Conservation (phyloP, 2,329 filamentous ascomycete species). For the Penicillium sp. region DNA sequence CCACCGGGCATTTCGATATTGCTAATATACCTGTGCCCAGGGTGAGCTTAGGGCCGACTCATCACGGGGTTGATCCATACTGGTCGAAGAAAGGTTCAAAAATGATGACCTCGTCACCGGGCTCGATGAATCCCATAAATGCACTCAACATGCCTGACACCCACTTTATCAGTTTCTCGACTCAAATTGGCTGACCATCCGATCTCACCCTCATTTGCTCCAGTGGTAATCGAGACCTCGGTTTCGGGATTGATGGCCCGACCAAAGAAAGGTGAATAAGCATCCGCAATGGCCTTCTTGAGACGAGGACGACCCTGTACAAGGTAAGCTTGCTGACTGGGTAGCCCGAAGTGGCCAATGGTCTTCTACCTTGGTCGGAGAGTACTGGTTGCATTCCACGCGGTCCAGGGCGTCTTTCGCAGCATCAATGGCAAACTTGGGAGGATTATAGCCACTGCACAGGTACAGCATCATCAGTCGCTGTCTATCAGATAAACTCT, state of each 20-base stretch:
- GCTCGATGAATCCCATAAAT: slow-evolving; percentile 96
- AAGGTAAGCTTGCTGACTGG: slow-evolving; percentile 7
- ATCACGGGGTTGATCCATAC: slow-evolving; percentile 42
- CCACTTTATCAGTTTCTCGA: neutral
- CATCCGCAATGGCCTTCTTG: slow-evolving; percentile 85
- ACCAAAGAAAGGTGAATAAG: slow-evolving; percentile 86
- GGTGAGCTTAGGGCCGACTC: neutral
- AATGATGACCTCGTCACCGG: slow-evolving; percentile 91
- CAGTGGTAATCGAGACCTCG: slow-evolving; percentile 88
- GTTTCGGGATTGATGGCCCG: slow-evolving; percentile 76
- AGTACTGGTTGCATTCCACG: slow-evolving; percentile 98
- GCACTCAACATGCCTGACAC: slow-evolving; percentile 76
- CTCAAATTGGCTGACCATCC: neutral
- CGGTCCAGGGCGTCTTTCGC: slow-evolving; percentile 82
- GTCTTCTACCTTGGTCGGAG: slow-evolving; percentile 66
- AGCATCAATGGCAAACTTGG: slow-evolving; percentile 80
- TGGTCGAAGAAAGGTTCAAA: slow-evolving; percentile 99
- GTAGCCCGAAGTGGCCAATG: neutral
- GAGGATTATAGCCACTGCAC: slow-evolving; percentile 76
- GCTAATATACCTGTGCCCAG: slow-evolving; percentile 69
- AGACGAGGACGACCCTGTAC: slow-evolving; percentile 71
- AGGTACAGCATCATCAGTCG: neutral
- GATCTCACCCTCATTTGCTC: slow-evolving; percentile 45
- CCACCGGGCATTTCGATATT: slow-evolving; percentile 99
- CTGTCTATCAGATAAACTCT: too few relatives aligned